A percentile compares a stretch with the other conserved stretches of the same genome.
Conservation (phyloP, 116 monocot genomes). For the Iris pallida region DNA sequence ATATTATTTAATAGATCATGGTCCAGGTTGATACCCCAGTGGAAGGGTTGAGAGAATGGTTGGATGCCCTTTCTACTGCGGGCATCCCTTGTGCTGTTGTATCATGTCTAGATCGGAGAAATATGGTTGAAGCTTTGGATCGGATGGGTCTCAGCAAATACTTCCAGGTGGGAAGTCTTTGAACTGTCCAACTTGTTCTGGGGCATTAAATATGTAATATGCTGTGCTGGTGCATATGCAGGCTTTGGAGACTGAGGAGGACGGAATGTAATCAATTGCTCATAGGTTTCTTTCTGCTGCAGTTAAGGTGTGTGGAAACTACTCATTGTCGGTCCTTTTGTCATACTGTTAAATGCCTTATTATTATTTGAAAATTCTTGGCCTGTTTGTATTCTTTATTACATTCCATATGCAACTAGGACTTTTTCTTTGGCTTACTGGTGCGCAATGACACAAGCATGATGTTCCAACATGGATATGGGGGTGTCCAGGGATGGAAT, state of each 20-base stretch:
- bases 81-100: conserved; percentile 88
- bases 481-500: no score
- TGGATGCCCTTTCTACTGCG: conserved; percentile 77
- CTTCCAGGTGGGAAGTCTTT: conserved; percentile 50
- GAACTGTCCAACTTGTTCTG: neutral
- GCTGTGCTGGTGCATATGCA: conserved; percentile 3
- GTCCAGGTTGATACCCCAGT: conserved; percentile 73
- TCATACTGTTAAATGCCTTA: neutral
- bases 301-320: conserved; percentile 51
- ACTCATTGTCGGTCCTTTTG: neutral
- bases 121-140: conserved; percentile 65
- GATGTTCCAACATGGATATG: no score
- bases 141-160: conserved; percentile 71
- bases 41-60: conserved; percentile 85
- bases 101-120: conserved; percentile 82
- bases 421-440: no score
- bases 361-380: neutral
- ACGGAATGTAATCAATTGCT: conserved; percentile 98
- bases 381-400: neutral
- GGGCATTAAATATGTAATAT: neutral
- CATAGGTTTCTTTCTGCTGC: conserved; percentile 96
- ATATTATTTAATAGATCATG: conserved; percentile 1
- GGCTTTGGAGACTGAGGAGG: conserved; percentile 88
- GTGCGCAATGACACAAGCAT: no score
- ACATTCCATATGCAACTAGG: no score